A percentile compares a stretch with the other conserved stretches of the same genome.
phyloP scores from a whole-genome alignment of 2,329 filamentous ascomycete species.

The Fusarium incarnatum region DNA sequence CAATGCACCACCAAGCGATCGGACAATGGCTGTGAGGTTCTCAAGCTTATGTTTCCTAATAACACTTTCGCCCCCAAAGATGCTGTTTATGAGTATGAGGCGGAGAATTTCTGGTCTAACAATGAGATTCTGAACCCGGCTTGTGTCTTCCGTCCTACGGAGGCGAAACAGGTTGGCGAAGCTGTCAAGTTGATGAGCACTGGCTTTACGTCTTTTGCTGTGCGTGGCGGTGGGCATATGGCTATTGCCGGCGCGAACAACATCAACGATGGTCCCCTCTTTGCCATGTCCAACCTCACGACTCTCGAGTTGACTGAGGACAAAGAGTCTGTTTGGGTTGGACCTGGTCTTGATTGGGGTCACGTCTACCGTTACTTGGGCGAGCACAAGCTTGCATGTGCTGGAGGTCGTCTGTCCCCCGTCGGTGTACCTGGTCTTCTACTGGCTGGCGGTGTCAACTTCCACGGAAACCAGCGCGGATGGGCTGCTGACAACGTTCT shows the following conservation, averaged over 20 bases:
- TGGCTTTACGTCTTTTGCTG: slow-evolving; percentile 14
- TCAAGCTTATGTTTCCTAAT: slow-evolving; percentile 4
- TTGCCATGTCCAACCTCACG: slow-evolving; percentile 35
- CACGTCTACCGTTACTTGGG: slow-evolving; percentile 30
- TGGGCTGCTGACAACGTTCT: slow-evolving; percentile 47
- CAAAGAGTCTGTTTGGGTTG: slow-evolving; percentile 25
- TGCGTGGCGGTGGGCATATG: slow-evolving; percentile 42
- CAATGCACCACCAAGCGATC: neutral
- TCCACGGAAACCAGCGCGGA: slow-evolving; percentile 45
- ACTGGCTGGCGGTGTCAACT: slow-evolving; percentile 35
- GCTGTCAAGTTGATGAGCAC: neutral
- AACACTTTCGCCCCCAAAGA: slow-evolving; percentile 9
- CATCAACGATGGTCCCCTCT: slow-evolving; percentile 27
- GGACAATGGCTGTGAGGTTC: slow-evolving; percentile 9
- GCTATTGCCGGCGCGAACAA: slow-evolving; percentile 36
- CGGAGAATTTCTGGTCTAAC: slow-evolving; percentile 32
- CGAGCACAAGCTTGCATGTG: slow-evolving; percentile 13
- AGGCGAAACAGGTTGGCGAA: slow-evolving; percentile 5
- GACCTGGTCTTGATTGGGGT: slow-evolving; percentile 36
- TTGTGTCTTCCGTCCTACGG: slow-evolving; percentile 27
- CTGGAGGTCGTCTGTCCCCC: slow-evolving; percentile 31
- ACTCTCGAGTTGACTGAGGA: slow-evolving; percentile 19
- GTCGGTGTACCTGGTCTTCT: slow-evolving; percentile 37
- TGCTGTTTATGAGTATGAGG: slow-evolving; percentile 20
- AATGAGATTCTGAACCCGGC: slow-evolving; percentile 18